Evolutionary conservation across 2,329 filamentous ascomycete genomes (phyloP).

Genomic region (Magnaporthiopsis rhizophila): DNA sequence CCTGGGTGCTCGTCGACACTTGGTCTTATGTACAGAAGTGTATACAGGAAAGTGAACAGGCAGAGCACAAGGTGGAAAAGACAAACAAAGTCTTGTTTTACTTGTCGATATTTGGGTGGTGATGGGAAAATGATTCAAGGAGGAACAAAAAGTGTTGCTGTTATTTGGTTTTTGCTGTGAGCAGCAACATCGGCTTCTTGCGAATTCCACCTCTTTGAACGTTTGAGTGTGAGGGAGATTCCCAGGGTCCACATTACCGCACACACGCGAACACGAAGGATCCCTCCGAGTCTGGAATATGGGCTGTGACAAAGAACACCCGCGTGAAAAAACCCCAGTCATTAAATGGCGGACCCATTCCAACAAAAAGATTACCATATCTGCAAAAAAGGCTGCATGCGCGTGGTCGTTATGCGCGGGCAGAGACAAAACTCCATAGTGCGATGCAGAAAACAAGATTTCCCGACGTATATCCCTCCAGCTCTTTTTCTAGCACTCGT

Average conservation of each 20-base stretch:
- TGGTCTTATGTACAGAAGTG: background rate
- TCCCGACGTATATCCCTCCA: background rate
- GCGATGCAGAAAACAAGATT: slow-evolving; percentile 21
- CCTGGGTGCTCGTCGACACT: slow-evolving; percentile 7
- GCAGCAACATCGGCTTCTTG: slow-evolving; percentile 1
- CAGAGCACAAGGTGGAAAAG: slow-evolving; percentile 1
- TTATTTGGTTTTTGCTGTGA: background rate
- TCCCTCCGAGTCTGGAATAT: background rate
- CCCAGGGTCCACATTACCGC: slow-evolving; percentile 1
- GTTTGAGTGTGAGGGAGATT: background rate
- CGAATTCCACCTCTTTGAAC: background rate
- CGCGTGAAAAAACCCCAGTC: slow-evolving; percentile 3
- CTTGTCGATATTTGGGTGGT: background rate
- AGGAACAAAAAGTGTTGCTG: slow-evolving; percentile 1
- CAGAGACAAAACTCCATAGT: slow-evolving; percentile 24
- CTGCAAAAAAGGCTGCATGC: slow-evolving; percentile 20
- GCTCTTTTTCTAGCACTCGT: background rate
- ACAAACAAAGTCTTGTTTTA: slow-evolving; percentile 5
- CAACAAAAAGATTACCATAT: slow-evolving; percentile 27
- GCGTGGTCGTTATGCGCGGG: slow-evolving; percentile 19
- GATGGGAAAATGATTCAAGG: background rate
- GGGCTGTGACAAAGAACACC: background rate
- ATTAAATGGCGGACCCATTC: slow-evolving; percentile 18
- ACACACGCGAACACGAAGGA: slow-evolving; percentile 1
- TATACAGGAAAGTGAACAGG: background rate